Evolutionary conservation across 1,284 basidiomycete genomes (phyloP).

Genomic region (Ceratobasidium papillatum): DNA sequence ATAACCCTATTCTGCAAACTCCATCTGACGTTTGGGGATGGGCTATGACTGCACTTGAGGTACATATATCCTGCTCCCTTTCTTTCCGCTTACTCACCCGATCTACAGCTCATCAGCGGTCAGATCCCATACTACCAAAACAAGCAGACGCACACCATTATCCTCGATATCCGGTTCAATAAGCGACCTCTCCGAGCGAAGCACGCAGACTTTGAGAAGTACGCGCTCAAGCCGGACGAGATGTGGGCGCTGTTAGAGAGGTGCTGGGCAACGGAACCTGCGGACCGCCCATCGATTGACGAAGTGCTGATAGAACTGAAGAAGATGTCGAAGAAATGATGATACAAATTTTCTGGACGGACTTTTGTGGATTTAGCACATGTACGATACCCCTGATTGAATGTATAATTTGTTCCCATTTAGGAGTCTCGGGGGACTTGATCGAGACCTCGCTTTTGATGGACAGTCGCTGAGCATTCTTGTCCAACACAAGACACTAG

Average conservation of each 20-base stretch:
- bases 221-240: background rate
- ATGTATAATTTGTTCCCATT: no score
- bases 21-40: conserved; percentile 13
- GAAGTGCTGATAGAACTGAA: background rate
- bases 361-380: no score
- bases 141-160: background rate
- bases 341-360: no score
- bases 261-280: conserved; percentile 13
- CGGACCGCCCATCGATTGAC: conserved; percentile 1
- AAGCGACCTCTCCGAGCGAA: background rate
- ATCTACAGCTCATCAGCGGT: conserved; percentile 9
- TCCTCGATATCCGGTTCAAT: background rate
- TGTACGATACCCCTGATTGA: no score
- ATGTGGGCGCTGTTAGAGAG: conserved; percentile 12
- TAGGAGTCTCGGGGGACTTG: no score
- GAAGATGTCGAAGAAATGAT: no score
- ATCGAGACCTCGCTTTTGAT: no score
- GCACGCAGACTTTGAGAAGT: conserved; percentile 19
- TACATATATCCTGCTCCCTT: background rate
- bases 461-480: no score
- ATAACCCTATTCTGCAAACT: background rate
- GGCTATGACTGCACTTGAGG: conserved; percentile 21
- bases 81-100: no score
- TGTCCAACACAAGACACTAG: no score
- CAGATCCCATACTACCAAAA: background rate